Evolutionary conservation across 306 rosid genomes (phyloP), one percentile per base, ranked within the genome.

Genomic region (Lablab purpureus): DNA sequence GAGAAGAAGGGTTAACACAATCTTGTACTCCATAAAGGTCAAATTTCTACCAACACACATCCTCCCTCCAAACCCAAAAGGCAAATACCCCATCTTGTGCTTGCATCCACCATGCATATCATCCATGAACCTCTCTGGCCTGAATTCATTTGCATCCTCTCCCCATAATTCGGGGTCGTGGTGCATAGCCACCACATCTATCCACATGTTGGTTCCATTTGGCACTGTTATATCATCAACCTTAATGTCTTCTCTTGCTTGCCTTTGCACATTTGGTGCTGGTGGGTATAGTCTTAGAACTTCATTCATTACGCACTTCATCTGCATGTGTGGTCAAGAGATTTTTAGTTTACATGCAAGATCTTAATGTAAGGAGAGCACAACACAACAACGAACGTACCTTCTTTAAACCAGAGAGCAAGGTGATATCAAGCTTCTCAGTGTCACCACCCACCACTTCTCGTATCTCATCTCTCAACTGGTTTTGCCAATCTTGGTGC

Each of bases 41-140:
- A 94, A 78, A 90, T 92, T 94, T 52, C 93, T 87, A 1, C 99
- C 99, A 18, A 94, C 87, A 74, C 99, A 94, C 97, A 92, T 91
- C 34, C 99, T 88, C 25, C 97, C 99, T 82, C 99, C 99, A 74
- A 94, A 94, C 10, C 99, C 99, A 54, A 94, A 94, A 0, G 97
- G 97, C 83, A 94, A 66, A 67, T 75, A 91, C 22, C 99, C 97
- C 97, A 94, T 92, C 83, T 87, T 92, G 87, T 92, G 93, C 40
- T 75, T 86, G 88, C 99, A 94, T 0, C 97, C 95, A 1, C 99
- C 99, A 19, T 82, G 71, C 2, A 80, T 67, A 81, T 85, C 87
- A 18, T 88, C 91, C 80, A 55, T 75, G 76, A 83, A 83, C 67
- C 86, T 83, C 80, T 83, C 86, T 46, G 83, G 86, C 3, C 64